Evolutionary conservation across 2,329 filamentous ascomycete species (phyloP), one percentile per base, ranked within the genome.

Genomic region (Aspergillus terreus): DNA sequence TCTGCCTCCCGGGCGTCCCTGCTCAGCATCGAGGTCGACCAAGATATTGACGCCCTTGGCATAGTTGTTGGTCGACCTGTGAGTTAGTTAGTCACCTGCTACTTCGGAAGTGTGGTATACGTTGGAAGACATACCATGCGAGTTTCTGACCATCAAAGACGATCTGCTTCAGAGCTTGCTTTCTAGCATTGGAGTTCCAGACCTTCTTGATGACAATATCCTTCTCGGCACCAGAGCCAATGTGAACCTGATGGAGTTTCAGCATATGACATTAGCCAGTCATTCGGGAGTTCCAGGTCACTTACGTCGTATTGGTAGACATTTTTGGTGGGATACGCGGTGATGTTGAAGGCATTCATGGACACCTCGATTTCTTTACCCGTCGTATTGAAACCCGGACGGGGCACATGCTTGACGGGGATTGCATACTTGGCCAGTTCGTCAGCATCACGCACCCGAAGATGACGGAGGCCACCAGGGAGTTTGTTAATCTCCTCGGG

Each of bases 221-320:
- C 69, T 87, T 89, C 51, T 86, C 80, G 0, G 72, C 74, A 7
- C 83, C 83, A 1, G 79, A 82, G 2, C 84, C 82, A 41, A 92
- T 79, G 4, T 79, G 65, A 23, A 95, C 75, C 87, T 90, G 52
- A n/a, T 19, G 11, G 25, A 44, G 44, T 25, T 55, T 62, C 41
- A 63, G 56, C 44, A 3, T 17, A 33, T 15, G 11, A 19, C 23
- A n/a, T 17, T 17, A 19, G 9, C 17, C 15, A 36, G 27, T 7
- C 1, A 32, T 21, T 17, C 15, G 14, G 15, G 7, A 6, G n/a
- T 7, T 9, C 14, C 27, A 30, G 35, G 14, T 45, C 30, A 80
- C 87, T 79, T 74, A 92, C 88, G 73, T 96, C 90, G 61, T 92
- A 97, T 65, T 96, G 92, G 56, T 85, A 85, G 19, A 96, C 82